These are phyloP conservation scores for Cercospora citrullina DNA, from an alignment of 2,329 filamentous ascomycete species.

Conservation along the genomic window DNA sequence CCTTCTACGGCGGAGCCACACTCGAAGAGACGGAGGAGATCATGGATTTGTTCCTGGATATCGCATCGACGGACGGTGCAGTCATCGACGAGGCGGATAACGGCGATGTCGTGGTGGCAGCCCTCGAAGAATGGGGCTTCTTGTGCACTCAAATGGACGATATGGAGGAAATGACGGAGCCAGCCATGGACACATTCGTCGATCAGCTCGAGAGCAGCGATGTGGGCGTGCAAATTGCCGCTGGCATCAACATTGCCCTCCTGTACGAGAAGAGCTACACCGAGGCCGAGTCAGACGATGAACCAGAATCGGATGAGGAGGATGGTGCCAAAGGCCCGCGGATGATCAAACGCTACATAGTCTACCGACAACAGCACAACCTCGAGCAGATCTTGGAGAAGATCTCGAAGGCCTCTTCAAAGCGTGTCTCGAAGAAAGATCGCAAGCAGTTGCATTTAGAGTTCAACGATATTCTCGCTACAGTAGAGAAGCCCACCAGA, in stretches of 20 bases:
- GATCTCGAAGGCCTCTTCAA: conserved; percentile 62
- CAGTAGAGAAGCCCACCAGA: conserved; percentile 64
- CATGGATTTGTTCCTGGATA: conserved; percentile 74
- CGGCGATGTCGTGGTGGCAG: conserved; percentile 68
- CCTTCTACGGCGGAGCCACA: conserved; percentile 73
- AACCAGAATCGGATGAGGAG: conserved; percentile 46
- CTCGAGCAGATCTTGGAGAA: conserved; percentile 60
- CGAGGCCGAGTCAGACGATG: conserved; percentile 58
- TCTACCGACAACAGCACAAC: conserved; percentile 64
- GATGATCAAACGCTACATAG: conserved; percentile 64
- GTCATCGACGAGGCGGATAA: conserved; percentile 71
- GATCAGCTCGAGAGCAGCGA: conserved; percentile 80
- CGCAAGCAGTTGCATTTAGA: conserved; percentile 65
- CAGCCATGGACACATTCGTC: conserved; percentile 75
- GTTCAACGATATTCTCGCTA: conserved; percentile 66
- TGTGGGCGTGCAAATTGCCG: conserved; percentile 70
- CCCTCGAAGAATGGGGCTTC: conserved; percentile 76
- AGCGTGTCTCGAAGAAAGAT: conserved; percentile 65
- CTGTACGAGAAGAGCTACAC: conserved; percentile 74
- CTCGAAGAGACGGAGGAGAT: conserved; percentile 66
- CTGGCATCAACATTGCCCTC: conserved; percentile 77
- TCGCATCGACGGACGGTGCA: conserved; percentile 76
- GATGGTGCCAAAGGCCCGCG: conserved; percentile 44
- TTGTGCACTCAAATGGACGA: conserved; percentile 77
- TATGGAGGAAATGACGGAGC: conserved; percentile 67